These are phyloP conservation scores for Ophiostoma ips DNA, from an alignment of 2,329 filamentous ascomycete species.

Conservation along the genomic window DNA sequence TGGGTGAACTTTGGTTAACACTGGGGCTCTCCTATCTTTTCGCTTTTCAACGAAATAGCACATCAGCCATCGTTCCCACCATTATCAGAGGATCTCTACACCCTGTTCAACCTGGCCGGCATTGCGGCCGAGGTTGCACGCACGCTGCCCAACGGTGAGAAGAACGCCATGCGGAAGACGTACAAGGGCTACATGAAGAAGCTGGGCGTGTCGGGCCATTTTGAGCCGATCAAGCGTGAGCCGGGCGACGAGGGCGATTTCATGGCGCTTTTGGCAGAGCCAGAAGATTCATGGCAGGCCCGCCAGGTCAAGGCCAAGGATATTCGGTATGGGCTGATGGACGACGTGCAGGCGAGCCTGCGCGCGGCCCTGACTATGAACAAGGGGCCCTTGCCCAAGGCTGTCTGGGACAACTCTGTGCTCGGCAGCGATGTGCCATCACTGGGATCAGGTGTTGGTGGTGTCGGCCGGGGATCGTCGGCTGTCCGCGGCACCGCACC, in stretches of 20 bases:
- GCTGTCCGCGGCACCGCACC: conserved; percentile 37
- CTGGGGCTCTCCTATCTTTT: no score
- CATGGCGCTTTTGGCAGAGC: conserved; percentile 33
- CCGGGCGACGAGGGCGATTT: conserved; percentile 37
- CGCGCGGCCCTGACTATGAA: conserved; percentile 41
- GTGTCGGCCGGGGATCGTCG: conserved; percentile 21
- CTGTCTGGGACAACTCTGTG: conserved; percentile 42
- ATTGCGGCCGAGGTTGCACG: conserved; percentile 49
- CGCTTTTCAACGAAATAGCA: conserved; percentile 22
- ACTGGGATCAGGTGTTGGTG: conserved; percentile 21
- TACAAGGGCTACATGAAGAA: conserved; percentile 57
- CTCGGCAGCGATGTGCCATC: conserved; percentile 39
- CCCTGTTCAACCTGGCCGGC: conserved; percentile 39
- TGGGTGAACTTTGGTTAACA: conserved; percentile 27
- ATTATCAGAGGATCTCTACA: conserved; percentile 43
- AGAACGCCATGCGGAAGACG: conserved; percentile 52
- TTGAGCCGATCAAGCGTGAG: conserved; percentile 44
- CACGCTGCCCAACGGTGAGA: conserved; percentile 50
- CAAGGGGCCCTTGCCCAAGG: conserved; percentile 41
- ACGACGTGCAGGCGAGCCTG: conserved; percentile 29
- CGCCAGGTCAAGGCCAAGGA: conserved; percentile 40
- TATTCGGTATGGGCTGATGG: conserved; percentile 38
- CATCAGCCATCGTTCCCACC: conserved; percentile 34
- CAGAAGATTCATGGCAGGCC: conserved; percentile 44
- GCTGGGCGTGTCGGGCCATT: conserved; percentile 46